Evolutionary conservation across 768 basidiomycete species (phyloP).

Genomic region (Leccinum truebloodii): DNA sequence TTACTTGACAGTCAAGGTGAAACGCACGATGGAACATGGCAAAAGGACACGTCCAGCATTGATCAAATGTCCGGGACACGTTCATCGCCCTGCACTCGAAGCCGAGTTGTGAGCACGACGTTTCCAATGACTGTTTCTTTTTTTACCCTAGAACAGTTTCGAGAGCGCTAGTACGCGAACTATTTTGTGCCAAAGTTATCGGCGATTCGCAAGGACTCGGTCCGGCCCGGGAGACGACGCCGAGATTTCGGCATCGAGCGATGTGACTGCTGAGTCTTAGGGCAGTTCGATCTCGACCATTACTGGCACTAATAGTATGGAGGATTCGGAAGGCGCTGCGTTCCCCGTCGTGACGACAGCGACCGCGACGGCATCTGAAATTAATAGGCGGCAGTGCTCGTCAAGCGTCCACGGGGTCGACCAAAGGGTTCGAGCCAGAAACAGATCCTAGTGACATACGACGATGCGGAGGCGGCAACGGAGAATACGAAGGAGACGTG

Average conservation of each 20-base stretch:
- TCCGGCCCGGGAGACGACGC: constrained; percentile 18
- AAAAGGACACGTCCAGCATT: constrained; percentile 44
- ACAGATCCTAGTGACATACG: constrained; percentile 8
- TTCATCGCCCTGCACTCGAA: constrained; percentile 86
- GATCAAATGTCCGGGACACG: constrained; percentile 93
- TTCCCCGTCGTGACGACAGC: background rate
- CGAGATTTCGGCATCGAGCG: constrained; percentile 29
- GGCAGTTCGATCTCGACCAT: constrained; percentile 31
- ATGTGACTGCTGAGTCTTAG: constrained; percentile 18
- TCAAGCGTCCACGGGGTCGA: constrained; percentile 20
- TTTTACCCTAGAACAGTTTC: constrained; percentile 55
- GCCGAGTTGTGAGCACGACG: too few relatives aligned
- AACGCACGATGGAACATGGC: too few relatives aligned
- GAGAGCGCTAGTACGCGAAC: constrained; percentile 65
- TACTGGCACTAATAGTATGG: constrained; percentile 5
- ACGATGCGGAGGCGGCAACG: background rate
- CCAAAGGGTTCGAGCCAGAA: constrained; percentile 23
- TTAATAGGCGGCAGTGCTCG: background rate
- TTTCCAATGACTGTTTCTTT: too few relatives aligned
- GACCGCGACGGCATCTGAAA: background rate
- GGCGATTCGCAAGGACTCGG: constrained; percentile 37
- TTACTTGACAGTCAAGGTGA: too few relatives aligned
- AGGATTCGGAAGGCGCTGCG: background rate
- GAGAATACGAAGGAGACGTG: too few relatives aligned
- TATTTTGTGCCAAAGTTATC: constrained; percentile 60